Conservation (phyloP, 345 rosid species). For the Eutrema japonicum region DNA sequence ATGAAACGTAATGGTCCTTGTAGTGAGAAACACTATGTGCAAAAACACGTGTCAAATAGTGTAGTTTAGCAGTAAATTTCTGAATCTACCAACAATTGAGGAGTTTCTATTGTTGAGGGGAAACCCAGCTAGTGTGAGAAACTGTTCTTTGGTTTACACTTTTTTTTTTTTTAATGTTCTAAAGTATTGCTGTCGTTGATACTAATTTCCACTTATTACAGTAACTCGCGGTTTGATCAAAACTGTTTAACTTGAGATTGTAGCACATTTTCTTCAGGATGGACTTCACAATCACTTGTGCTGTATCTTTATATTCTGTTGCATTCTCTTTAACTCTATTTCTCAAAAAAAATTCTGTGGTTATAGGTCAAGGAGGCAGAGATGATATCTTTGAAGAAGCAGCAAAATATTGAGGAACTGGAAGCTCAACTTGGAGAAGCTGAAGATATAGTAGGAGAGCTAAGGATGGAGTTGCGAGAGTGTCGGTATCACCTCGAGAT, state of each 20-base stretch:
- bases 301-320: not conserved
- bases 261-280: slow-evolving; percentile 2
- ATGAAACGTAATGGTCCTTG: not conserved
- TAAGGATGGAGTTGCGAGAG: slow-evolving; percentile 76
- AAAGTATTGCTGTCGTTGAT: not conserved
- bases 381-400: slow-evolving; percentile 53
- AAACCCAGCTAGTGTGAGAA: not conserved
- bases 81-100: not conserved
- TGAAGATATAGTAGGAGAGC: slow-evolving; percentile 81
- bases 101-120: not conserved
- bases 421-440: slow-evolving; percentile 94
- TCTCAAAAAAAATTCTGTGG: not conserved
- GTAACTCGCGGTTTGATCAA: not conserved
- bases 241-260: slow-evolving; percentile 15
- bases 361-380: slow-evolving; percentile 76
- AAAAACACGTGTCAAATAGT: not conserved
- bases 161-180: not conserved
- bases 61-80: not conserved
- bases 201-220: not conserved
- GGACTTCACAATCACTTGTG: slow-evolving; percentile 3
- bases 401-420: slow-evolving; percentile 75
- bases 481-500: slow-evolving; percentile 63
- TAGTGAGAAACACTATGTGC: slow-evolving; percentile 1
- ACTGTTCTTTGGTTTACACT: not conserved
- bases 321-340: not conserved